These are phyloP conservation scores for Pythium chondricola DNA, from an alignment of 352 stramenopile genomes.

Conservation along the genomic window DNA sequence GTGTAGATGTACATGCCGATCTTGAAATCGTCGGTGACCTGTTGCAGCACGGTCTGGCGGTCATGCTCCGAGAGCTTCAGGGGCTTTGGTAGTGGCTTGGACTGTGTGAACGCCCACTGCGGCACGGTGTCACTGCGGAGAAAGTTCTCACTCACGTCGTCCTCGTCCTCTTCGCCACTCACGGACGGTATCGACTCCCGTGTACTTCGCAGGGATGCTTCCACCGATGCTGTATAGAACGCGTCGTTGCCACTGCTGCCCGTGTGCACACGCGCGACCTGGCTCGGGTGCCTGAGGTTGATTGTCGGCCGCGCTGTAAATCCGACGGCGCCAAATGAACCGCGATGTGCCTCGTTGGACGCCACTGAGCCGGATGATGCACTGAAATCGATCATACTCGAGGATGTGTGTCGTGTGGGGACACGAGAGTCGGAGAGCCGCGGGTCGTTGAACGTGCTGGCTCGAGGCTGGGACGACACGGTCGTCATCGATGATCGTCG, in stretches of 20 bases:
- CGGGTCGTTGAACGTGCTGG: slow-evolving; percentile 14
- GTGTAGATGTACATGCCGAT: slow-evolving; percentile 72
- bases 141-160: slow-evolving; percentile 9
- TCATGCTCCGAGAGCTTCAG: slow-evolving; percentile 48
- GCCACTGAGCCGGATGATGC: neutral
- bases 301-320: neutral
- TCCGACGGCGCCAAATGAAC: slow-evolving; percentile 4
- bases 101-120: slow-evolving; percentile 5
- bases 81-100: slow-evolving; percentile 31
- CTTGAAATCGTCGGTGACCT: slow-evolving; percentile 52
- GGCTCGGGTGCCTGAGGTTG: slow-evolving; percentile 3
- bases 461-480: neutral
- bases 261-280: slow-evolving; percentile 14
- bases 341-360: slow-evolving; percentile 14
- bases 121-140: slow-evolving; percentile 2
- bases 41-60: slow-evolving; percentile 48
- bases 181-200: neutral
- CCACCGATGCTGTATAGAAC: slow-evolving; percentile 7
- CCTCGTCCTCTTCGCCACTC: slow-evolving; percentile 2
- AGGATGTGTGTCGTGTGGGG: neutral
- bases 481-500: slow-evolving; percentile 3
- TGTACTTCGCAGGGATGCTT: neutral
- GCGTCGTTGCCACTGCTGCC: slow-evolving; percentile 4
- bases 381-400: slow-evolving; percentile 13
- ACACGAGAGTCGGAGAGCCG: slow-evolving; percentile 11